These are phyloP conservation scores for Cladosporium austrohemisphaericum DNA, from an alignment of 2,329 filamentous ascomycete genomes.

Conservation along the genomic window DNA sequence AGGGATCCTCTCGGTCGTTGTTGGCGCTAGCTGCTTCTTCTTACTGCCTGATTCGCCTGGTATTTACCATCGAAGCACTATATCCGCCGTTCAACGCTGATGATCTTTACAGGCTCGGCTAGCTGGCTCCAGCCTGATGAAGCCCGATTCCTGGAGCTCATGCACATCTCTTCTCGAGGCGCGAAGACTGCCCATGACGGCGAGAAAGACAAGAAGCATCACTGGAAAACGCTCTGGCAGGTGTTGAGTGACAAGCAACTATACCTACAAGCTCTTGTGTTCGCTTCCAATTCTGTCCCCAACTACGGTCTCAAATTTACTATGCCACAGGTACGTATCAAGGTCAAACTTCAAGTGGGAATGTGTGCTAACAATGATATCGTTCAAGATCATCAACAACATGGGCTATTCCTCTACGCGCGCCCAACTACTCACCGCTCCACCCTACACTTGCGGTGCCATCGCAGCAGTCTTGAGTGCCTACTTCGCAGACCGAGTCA, in stretches of 20 bases:
- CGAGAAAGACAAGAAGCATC: constrained; percentile 9
- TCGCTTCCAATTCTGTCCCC: constrained; percentile 25
- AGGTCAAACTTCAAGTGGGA: not conserved
- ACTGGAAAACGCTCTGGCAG: constrained; percentile 11
- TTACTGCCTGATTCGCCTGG: constrained; percentile 50
- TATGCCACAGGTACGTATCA: constrained; percentile 48
- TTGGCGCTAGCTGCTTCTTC: constrained; percentile 51
- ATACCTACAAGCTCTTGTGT: constrained; percentile 24
- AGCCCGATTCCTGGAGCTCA: constrained; percentile 65
- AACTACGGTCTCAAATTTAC: constrained; percentile 36
- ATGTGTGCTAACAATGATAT: no score
- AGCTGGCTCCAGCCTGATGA: constrained; percentile 62
- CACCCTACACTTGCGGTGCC: constrained; percentile 30
- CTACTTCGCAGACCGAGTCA: constrained; percentile 31
- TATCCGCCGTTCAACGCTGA: no score
- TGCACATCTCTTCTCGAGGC: constrained; percentile 54
- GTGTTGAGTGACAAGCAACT: constrained; percentile 24
- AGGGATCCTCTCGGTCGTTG: constrained; percentile 49
- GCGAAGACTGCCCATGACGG: constrained; percentile 16
- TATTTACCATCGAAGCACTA: no score
- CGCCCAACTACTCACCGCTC: constrained; percentile 28
- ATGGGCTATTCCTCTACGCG: constrained; percentile 25
- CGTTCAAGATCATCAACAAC: constrained; percentile 1
- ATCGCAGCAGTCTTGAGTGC: constrained; percentile 31
- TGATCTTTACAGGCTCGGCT: no score